Conservation (phyloP, 495 filamentous ascomycete species). For the Annulohypoxylon moriforme region DNA sequence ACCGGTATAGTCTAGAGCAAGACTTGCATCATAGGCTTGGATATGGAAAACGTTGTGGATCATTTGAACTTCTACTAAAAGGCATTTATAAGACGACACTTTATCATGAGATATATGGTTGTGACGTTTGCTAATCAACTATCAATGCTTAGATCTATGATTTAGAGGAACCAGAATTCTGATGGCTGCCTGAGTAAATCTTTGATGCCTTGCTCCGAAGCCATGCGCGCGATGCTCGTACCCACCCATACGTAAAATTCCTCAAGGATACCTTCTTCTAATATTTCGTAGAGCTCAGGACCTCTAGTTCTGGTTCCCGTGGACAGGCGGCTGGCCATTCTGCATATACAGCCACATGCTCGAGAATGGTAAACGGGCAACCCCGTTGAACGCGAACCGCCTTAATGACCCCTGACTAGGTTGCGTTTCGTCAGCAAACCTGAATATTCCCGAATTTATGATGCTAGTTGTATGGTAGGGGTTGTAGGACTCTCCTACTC, state of each 20-base stretch:
- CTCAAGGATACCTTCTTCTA: too few species aligned
- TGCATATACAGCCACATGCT: conserved; percentile 33
- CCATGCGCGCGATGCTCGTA: neutral
- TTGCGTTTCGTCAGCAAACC: conserved; percentile 26
- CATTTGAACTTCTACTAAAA: neutral
- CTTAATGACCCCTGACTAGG: conserved; percentile 27
- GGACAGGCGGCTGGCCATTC: neutral
- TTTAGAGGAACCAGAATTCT: neutral
- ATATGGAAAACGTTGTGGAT: neutral
- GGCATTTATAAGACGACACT: neutral
- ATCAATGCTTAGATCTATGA: neutral
- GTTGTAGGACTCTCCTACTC: neutral
- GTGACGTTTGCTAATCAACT: neutral
- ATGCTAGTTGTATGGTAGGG: neutral
- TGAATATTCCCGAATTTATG: neutral
- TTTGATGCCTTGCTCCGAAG: neutral
- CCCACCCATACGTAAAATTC: too few species aligned
- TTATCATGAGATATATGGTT: neutral
- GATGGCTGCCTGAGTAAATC: neutral
- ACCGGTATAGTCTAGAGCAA: neutral
- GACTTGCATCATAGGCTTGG: neutral
- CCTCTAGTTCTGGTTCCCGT: neutral
- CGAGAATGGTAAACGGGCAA: conserved; percentile 29
- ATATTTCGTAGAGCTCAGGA: neutral
- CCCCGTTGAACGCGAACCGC: conserved; percentile 36